Evolutionary conservation across 2,329 filamentous ascomycete species (phyloP), one percentile per base, ranked within the genome.

Genomic region (Xylaria hypoxylon): DNA sequence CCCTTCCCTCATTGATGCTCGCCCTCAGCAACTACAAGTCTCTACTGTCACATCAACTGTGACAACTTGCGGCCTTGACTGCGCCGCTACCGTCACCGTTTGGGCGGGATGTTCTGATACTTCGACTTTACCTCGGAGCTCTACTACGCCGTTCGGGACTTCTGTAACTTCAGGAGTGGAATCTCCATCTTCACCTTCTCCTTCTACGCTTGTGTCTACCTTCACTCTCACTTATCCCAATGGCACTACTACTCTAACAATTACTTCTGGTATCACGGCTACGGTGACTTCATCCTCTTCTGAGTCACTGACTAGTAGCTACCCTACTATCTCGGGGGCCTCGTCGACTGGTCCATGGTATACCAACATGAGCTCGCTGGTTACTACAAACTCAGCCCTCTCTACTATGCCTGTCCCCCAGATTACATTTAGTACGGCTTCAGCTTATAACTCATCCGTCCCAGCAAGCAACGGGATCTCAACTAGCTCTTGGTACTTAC

Each of bases 81-180:
- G 75, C 56, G 73, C 70, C 2, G 73, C 74, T 3, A 76, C 73
- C 10, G 71, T 74, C 15, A 77, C 76, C 17, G 69, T 77, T 15
- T 71, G 63, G 59, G 60, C 66, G 11, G 70, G 67, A 47, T 78
- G 76, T 42, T 70, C 73, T 42, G 62, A 55, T 40, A 67, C 57
- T 38, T 67, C 63, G 6, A 70, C 65, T 40, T 24, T 65, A 3
- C 61, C 68, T 11, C 65, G 38, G 28, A 62, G 55, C n/a, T 65
- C 70, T 11, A 68, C 71, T 19, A 45, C 68, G 6, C 59, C 66
- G 11, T 35, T 61, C 17, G 69, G 63, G 42, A 68, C 59, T 35
- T 73, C 72, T 8, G 53, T 67, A 15, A 72, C 66, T 10, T 64
- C 66, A 35, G 19, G 56, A 42, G 56, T 42, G 45, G 55, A 55